Base-by-base conservation (phyloP, 2,329 filamentous ascomycete genomes). In the Nigrospora osmanthi region DNA sequence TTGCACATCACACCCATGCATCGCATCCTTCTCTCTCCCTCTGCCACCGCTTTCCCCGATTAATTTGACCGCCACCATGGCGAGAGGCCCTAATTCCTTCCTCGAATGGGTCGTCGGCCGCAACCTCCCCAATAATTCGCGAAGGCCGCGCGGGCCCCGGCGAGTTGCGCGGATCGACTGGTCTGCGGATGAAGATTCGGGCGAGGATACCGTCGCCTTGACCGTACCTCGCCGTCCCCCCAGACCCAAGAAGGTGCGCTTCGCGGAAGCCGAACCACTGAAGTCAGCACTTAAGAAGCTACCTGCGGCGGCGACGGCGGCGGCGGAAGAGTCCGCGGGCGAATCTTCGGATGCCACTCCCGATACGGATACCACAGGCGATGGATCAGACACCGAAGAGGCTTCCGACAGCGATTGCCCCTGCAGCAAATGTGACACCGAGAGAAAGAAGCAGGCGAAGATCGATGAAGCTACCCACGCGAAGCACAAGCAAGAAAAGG, bases 171-270 rank as follows among this genome's bases (percentile, higher is more conserved):
- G 69, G 35, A 61, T 70, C 42, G 68, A 73, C 50, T 70, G 70
- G 61, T 58, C 66, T 13, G 76, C 75, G 11, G 73, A 79, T 48
- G 73, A 78, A 37, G 72, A 75, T 45, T 67, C 65, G n/a, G 67
- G 70, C 9, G 62, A 67, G 23, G 75, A 79, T 43, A 69, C 64
- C 3, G 56, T 78, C 43, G 65, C 59, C 15, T 57, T 79, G 34
- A 73, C 70, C 2, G 73, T 75, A 42, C 73, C 75, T 1, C 69
- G 72, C 11, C 23, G 39, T 14, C n/a, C 35, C 28, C 6, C 19
- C 34, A 43, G 58, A 61, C 11, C 12, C 16, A 52, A 51, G 11
- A 48, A 53, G 4, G 49, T 57, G 28, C 53, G 47, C 11, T 52
- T 52, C 32, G 28, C 31, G 14, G 37, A 45, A 2, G 11, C 30